Base-by-base conservation (phyloP, 2,329 filamentous ascomycete genomes). In the Clonostachys byssicola region DNA sequence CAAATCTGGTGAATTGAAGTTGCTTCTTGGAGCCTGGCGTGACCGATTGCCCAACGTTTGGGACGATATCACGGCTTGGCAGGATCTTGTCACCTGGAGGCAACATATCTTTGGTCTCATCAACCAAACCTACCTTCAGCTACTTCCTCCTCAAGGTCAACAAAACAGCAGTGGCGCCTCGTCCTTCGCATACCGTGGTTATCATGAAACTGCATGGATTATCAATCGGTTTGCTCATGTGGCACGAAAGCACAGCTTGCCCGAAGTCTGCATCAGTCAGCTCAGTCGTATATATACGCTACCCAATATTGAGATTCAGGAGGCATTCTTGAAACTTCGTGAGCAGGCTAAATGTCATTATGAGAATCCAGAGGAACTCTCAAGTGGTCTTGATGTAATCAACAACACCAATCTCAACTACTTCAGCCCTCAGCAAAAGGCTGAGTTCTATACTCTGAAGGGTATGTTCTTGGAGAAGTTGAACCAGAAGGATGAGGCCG, bases 341-440 rank as follows among this genome's bases (percentile, higher is more conserved):
- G 95, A 99, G 68, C 94, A 99, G 68, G 94, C 94, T 40, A 96
- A 96, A 64, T 99, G 94, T 56, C 94, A 99, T 64, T 99, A 97
- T 65, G 92, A 97, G 70, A 97, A 97, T 60, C 85, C 87, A 0
- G 86, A 89, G 36, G 94, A 99, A 68, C 81, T 99, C 46, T 92
- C 85, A 46, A 96, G 85, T 61, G 94, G 94, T 2, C 66, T 99
- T 54, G 94, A 99, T 61, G 94, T 99, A 4, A 99, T 99, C 65
- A 99, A 99, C 68, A 99, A 99, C 58, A 99, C 94, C 35, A 99
- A 99, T 58, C 81, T 99, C 48, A 96, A 95, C 66, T 99, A 99
- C 73, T 99, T 99, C 66, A 95, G 91, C 51, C 81, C 87, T 4
- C 87, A 92, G 60, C 94, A 99, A 65, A 99, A 99, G 70, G 94